phyloP scores from a whole-genome alignment of 2,329 filamentous ascomycete genomes.

The Coniochaeta ligniaria region DNA sequence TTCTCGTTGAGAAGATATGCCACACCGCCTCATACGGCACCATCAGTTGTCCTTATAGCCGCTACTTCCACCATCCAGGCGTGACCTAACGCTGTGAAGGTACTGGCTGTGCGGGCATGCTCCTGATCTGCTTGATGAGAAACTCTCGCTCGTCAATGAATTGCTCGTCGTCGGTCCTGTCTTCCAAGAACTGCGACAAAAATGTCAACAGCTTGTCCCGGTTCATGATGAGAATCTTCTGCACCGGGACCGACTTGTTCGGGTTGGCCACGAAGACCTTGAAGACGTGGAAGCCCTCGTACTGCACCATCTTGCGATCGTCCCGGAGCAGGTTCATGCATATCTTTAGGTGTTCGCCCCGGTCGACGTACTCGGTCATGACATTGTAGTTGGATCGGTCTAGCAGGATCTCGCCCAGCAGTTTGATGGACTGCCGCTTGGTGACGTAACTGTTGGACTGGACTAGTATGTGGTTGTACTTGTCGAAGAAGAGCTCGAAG shows the following conservation, averaged over 20 bases:
- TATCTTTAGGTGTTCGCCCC: conserved; percentile 91
- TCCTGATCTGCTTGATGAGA: conserved; percentile 85
- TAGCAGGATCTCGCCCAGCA: conserved; percentile 88
- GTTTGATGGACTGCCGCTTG: conserved; percentile 95
- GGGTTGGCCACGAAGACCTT: conserved; percentile 99
- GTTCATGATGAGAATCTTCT: conserved; percentile 95
- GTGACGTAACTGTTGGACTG: conserved; percentile 96
- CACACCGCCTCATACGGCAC: not conserved
- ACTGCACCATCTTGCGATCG: conserved; percentile 98
- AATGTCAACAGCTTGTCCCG: conserved; percentile 85
- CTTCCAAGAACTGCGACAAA: conserved; percentile 84
- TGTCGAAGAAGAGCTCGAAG: conserved; percentile 87
- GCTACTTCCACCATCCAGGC: conserved; percentile 4
- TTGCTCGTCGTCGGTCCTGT: conserved; percentile 94
- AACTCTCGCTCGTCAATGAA: conserved; percentile 98
- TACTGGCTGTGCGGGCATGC: conserved; percentile 54
- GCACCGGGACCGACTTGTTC: conserved; percentile 93
- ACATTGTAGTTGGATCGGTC: conserved; percentile 96
- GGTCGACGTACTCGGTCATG: conserved; percentile 96
- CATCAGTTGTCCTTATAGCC: not conserved
- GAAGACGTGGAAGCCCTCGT: conserved; percentile 98
- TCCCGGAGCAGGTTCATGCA: conserved; percentile 96
- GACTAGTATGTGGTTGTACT: conserved; percentile 81
- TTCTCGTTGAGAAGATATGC: not conserved
- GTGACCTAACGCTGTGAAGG: conserved; percentile 34